Conservation (phyloP, 345 rosid genomes). For the Acer saccharum region DNA sequence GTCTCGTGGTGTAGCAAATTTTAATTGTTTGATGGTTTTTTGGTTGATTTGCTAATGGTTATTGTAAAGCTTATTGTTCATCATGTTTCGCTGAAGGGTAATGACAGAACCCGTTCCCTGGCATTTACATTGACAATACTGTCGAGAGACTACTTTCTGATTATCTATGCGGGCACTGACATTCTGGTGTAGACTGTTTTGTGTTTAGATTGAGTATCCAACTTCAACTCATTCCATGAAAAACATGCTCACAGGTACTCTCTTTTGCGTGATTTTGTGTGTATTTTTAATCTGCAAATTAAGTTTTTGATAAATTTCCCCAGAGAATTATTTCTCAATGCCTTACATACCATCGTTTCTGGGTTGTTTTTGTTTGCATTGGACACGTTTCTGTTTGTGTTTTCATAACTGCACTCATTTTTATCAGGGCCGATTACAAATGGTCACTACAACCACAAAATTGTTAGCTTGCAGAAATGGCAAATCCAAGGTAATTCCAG, state of each 20-base stretch:
- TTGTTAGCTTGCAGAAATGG: constrained; percentile 10
- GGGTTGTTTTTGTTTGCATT: neutral
- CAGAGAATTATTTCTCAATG: constrained; percentile 9
- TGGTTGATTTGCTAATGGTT: neutral
- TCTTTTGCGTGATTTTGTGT: neutral
- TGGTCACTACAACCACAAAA: constrained; percentile 17
- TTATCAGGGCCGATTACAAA: constrained; percentile 22
- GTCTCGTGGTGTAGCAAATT: neutral
- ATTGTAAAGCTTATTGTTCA: neutral
- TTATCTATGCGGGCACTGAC: too few relatives aligned
- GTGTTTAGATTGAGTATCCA: too few relatives aligned
- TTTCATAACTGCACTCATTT: neutral
- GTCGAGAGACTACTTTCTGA: too few relatives aligned
- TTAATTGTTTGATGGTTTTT: neutral
- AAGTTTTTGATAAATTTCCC: constrained; percentile 33
- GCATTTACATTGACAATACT: too few relatives aligned
- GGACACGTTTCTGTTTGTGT: neutral
- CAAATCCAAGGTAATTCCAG: constrained; percentile 22
- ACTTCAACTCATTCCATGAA: too few relatives aligned
- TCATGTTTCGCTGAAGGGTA: neutral
- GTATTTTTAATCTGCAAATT: constrained; percentile 6
- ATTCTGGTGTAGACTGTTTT: too few relatives aligned
- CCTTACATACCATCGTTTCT: neutral
- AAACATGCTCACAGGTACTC: constrained; percentile 25
- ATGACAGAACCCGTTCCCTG: too few relatives aligned